A percentile compares a stretch with the other conserved stretches of the same genome.
These are phyloP conservation scores for Pogostemon cablin DNA, from an alignment of 257 asterid species.

Conservation along the genomic window DNA sequence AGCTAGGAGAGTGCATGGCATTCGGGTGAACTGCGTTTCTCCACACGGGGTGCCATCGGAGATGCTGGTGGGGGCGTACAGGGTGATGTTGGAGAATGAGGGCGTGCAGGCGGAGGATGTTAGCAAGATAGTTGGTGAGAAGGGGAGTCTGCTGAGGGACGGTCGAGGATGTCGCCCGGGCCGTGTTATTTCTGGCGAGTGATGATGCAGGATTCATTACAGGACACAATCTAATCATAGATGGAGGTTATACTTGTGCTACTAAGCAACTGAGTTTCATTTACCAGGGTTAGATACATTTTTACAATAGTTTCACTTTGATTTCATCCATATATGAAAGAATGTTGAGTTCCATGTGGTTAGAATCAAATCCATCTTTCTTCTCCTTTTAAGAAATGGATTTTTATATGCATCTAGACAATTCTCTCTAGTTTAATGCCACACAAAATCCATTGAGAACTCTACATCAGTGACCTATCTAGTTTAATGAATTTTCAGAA, in stretches of 20 bases:
- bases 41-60: constrained; percentile 91
- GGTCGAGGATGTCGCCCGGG: constrained; percentile 67
- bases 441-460: no score
- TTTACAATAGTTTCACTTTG: no score
- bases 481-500: no score
- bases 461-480: no score
- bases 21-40: constrained; percentile 71
- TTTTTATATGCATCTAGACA: no score
- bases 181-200: constrained; percentile 70
- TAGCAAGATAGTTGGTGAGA: constrained; percentile 60
- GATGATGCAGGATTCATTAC: constrained; percentile 76
- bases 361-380: no score
- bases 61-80: constrained; percentile 60
- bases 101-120: constrained; percentile 59
- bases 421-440: no score
- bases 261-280: constrained; percentile 52
- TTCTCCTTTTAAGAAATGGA: no score
- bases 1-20: constrained; percentile 66
- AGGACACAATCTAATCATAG: constrained; percentile 80
- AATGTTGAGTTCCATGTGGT: no score
- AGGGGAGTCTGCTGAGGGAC: constrained; percentile 63
- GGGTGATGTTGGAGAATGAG: constrained; percentile 47
- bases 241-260: constrained; percentile 80
- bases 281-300: constrained; percentile 40
- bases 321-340: no score